Evolutionary conservation across 2,329 filamentous ascomycete genomes (phyloP).

Genomic region (Colletotrichum sp.): DNA sequence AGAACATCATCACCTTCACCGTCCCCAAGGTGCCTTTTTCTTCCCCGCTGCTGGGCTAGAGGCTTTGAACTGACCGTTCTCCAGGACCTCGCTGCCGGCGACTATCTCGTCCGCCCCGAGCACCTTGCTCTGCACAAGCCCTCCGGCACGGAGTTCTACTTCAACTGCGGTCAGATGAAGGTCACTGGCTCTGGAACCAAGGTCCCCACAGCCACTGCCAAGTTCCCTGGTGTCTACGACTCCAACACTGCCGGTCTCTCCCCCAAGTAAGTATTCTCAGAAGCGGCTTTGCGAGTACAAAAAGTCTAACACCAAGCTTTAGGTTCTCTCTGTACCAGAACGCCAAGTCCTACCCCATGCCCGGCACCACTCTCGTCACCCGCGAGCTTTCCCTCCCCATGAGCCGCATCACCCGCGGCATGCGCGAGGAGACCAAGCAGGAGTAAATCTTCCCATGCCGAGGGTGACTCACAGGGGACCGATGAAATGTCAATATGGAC

Average conservation of each 20-base stretch:
- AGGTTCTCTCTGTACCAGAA: neutral
- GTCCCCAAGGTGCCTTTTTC: neutral
- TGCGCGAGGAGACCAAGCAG: neutral
- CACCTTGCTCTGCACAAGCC: slow-evolving; percentile 48
- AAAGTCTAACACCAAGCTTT: neutral
- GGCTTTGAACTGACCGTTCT: slow-evolving; percentile 36
- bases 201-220: slow-evolving; percentile 38
- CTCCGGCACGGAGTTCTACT: slow-evolving; percentile 41
- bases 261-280: neutral
- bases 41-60: neutral
- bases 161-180: slow-evolving; percentile 45
- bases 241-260: neutral
- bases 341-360: neutral
- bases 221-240: slow-evolving; percentile 41
- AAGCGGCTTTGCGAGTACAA: neutral
- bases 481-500: neutral
- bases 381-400: neutral
- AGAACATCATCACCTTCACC: neutral
- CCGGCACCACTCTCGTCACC: neutral
- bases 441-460: neutral
- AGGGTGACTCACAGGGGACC: too few relatives aligned
- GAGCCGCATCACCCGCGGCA: neutral
- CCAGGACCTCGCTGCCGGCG: slow-evolving; percentile 35
- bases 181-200: slow-evolving; percentile 42
- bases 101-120: slow-evolving; percentile 46